Percentiles rank a stretch among this genome's conserved stretches.
These are phyloP conservation scores for Vitis rotundifolia DNA, from an alignment of 164 flowering plant species.

Conservation along the genomic window DNA sequence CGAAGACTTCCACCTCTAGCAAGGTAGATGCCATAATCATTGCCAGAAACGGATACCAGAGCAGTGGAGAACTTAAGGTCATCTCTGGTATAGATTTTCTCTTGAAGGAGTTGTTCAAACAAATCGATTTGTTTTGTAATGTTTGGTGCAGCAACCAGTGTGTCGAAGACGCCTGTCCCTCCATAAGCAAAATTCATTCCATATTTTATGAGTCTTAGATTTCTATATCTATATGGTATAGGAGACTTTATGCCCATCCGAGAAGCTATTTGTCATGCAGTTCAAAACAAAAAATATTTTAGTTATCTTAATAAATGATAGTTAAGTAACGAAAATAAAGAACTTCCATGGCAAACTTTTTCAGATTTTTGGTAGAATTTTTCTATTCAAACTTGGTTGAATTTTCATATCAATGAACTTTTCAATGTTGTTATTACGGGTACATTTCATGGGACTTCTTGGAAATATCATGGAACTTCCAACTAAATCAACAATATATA, in stretches of 20 bases:
- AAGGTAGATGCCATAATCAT: slow-evolving; percentile 4
- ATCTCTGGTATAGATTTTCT: background rate
- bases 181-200: slow-evolving; percentile 23
- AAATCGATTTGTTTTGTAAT: slow-evolving; percentile 15
- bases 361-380: too few species aligned
- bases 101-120: background rate
- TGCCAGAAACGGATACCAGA: slow-evolving; percentile 11
- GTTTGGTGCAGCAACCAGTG: slow-evolving; percentile 6
- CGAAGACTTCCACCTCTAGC: background rate
- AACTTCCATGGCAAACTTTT: too few species aligned
- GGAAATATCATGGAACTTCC: too few species aligned
- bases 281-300: too few species aligned
- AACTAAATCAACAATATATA: too few species aligned
- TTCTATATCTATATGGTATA: slow-evolving; percentile 2
- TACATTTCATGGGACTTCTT: too few species aligned
- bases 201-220: background rate
- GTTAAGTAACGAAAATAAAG: too few species aligned
- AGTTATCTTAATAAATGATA: too few species aligned
- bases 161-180: slow-evolving; percentile 23
- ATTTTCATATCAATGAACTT: too few species aligned
- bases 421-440: too few species aligned
- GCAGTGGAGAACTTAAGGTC: slow-evolving; percentile 13
- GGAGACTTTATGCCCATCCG: slow-evolving; percentile 7
- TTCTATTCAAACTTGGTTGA: too few species aligned
- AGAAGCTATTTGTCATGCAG: background rate